These are phyloP conservation scores for Hemileccinum rubropunctum DNA, from an alignment of 768 basidiomycete species.

Conservation along the genomic window DNA sequence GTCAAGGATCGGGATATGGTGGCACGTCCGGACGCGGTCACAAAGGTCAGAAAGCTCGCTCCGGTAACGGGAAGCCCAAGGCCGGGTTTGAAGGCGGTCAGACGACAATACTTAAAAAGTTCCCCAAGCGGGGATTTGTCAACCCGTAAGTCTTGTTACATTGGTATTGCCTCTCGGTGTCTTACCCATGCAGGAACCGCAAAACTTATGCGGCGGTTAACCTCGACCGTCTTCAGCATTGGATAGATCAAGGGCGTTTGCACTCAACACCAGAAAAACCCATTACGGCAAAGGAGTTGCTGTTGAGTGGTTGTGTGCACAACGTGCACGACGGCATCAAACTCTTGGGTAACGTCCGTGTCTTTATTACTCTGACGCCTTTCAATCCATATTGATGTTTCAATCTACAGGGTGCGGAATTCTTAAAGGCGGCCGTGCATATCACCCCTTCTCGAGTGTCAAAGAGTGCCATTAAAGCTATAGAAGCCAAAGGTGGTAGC, in stretches of 20 bases:
- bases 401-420: constrained; percentile 53
- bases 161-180: background rate
- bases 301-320: constrained; percentile 87
- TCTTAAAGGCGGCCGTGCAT: constrained; percentile 69
- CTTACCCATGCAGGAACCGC: constrained; percentile 50
- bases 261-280: constrained; percentile 73
- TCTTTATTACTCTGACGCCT: background rate
- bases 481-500: constrained; percentile 78
- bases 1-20: constrained; percentile 88
- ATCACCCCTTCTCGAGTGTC: constrained; percentile 85
- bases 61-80: constrained; percentile 79
- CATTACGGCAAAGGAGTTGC: constrained; percentile 83
- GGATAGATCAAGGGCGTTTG: constrained; percentile 85
- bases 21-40: constrained; percentile 91
- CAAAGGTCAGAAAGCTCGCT: constrained; percentile 94
- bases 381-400: constrained; percentile 1
- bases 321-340: constrained; percentile 90
- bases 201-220: constrained; percentile 83
- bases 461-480: constrained; percentile 77
- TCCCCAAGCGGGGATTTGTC: constrained; percentile 93
- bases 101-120: constrained; percentile 84
- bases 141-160: constrained; percentile 66
- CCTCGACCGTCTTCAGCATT: constrained; percentile 83
- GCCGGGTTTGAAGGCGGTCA: constrained; percentile 96
- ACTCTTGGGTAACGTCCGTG: constrained; percentile 75